A percentile compares a stretch with the other conserved stretches of the same genome.
phyloP scores from a whole-genome alignment of 768 basidiomycete species.

The Boletellus ananiceps region DNA sequence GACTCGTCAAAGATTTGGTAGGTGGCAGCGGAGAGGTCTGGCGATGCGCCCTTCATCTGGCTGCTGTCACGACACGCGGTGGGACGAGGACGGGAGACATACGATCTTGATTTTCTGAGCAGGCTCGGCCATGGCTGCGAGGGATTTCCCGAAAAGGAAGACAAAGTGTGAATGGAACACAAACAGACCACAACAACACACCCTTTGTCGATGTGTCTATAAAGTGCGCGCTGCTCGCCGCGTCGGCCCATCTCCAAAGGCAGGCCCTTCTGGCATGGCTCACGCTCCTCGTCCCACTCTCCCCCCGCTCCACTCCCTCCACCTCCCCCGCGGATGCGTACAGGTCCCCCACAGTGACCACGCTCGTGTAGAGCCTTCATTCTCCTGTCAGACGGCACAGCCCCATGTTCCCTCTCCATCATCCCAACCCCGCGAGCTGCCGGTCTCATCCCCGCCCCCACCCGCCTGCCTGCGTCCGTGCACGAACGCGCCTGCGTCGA shows the following conservation, averaged over 20 bases:
- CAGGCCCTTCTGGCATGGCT: conserved; percentile 7
- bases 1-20: conserved; percentile 92
- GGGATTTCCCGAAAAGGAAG: conserved; percentile 4
- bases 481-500: neutral
- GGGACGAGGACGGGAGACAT: conserved; percentile 7
- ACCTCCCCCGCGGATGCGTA: conserved; percentile 27
- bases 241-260: no score
- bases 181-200: conserved; percentile 7
- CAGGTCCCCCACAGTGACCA: conserved; percentile 12
- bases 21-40: conserved; percentile 84
- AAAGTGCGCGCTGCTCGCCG: no score
- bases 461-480: conserved; percentile 3
- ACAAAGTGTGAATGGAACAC: neutral
- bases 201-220: conserved; percentile 12
- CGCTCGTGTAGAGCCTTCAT: neutral
- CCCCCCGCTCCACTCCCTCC: conserved; percentile 48
- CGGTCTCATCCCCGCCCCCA: conserved; percentile 27
- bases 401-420: neutral
- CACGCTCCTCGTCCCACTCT: conserved; percentile 42
- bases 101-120: conserved; percentile 32
- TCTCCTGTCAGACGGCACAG: neutral
- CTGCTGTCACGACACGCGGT: conserved; percentile 9
- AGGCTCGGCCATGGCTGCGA: conserved; percentile 24
- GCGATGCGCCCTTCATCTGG: conserved; percentile 79
- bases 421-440: conserved; percentile 26